A percentile compares a stretch with the other conserved stretches of the same genome.
Conservation (phyloP, 2,329 filamentous ascomycete species). For the Seiridium unicorne region DNA sequence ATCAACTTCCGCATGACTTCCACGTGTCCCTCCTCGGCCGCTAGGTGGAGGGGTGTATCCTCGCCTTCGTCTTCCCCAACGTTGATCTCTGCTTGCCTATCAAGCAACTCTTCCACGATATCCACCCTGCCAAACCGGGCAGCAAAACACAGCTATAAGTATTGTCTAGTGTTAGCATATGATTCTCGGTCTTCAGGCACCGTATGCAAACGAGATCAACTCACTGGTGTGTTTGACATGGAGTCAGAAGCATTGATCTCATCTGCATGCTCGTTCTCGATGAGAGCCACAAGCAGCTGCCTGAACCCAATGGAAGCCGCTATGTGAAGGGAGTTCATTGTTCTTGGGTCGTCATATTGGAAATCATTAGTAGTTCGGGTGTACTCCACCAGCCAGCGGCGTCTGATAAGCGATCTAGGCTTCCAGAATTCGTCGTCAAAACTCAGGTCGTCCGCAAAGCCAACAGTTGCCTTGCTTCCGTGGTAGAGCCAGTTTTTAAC, state of each 20-base stretch:
- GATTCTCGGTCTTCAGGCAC: background rate
- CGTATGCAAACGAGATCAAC: slow-evolving; percentile 7
- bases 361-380: slow-evolving; percentile 29
- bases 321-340: slow-evolving; percentile 35
- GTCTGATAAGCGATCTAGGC: slow-evolving; percentile 30
- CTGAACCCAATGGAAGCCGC: slow-evolving; percentile 36
- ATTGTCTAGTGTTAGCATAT: background rate
- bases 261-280: slow-evolving; percentile 33
- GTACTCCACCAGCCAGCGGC: slow-evolving; percentile 36
- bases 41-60: slow-evolving; percentile 37
- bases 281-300: slow-evolving; percentile 33
- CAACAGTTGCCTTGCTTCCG: slow-evolving; percentile 37
- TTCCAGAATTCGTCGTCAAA: slow-evolving; percentile 37
- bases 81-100: slow-evolving; percentile 29
- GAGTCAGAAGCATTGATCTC: slow-evolving; percentile 32
- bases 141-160: slow-evolving; percentile 28
- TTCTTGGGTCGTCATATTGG: slow-evolving; percentile 18
- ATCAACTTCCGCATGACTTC: slow-evolving; percentile 39
- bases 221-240: slow-evolving; percentile 31
- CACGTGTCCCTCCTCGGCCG: slow-evolving; percentile 34
- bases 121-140: slow-evolving; percentile 29
- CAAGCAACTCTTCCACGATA: slow-evolving; percentile 35
- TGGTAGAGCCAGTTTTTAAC: slow-evolving; percentile 41
- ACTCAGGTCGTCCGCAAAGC: slow-evolving; percentile 39
- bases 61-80: slow-evolving; percentile 29